phyloP scores from a whole-genome alignment of 495 filamentous ascomycete species.

The Aeminium ludgeri region DNA sequence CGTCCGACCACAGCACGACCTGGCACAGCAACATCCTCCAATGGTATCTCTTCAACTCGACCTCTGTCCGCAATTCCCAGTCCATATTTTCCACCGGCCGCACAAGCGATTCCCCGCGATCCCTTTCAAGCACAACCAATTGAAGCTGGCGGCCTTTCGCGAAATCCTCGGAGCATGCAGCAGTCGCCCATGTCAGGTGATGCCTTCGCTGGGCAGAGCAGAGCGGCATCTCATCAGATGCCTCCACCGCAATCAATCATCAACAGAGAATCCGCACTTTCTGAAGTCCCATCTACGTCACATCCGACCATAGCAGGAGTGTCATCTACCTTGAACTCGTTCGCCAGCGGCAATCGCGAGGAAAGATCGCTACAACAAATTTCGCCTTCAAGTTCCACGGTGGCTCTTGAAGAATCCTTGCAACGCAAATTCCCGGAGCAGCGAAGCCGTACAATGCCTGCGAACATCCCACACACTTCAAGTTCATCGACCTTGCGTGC shows the following conservation, averaged over 20 bases:
- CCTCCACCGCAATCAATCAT: neutral
- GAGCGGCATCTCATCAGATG: neutral
- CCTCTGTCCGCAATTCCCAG: conserved; percentile 1
- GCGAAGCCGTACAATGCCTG: neutral
- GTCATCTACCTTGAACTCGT: too few species aligned
- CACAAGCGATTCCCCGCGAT: neutral
- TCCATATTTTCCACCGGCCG: neutral
- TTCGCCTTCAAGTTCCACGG: too few species aligned
- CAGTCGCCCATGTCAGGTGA: too few species aligned
- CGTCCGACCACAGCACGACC: conserved; percentile 4
- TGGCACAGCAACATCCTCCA: neutral
- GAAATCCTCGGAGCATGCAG: neutral
- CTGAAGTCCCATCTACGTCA: too few species aligned
- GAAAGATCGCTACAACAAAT: too few species aligned
- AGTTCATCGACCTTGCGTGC: neutral
- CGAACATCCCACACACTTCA: neutral
- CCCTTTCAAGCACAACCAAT: neutral
- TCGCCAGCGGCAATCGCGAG: too few species aligned
- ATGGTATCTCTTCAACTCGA: neutral
- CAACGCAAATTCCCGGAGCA: conserved; percentile 1
- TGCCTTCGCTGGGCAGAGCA: neutral
- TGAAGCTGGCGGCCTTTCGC: neutral
- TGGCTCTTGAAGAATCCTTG: too few species aligned
- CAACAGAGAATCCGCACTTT: too few species aligned
- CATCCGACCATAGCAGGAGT: too few species aligned